Conservation (phyloP, 495 filamentous ascomycete genomes). For the Rostrohypoxylon terebratum region DNA sequence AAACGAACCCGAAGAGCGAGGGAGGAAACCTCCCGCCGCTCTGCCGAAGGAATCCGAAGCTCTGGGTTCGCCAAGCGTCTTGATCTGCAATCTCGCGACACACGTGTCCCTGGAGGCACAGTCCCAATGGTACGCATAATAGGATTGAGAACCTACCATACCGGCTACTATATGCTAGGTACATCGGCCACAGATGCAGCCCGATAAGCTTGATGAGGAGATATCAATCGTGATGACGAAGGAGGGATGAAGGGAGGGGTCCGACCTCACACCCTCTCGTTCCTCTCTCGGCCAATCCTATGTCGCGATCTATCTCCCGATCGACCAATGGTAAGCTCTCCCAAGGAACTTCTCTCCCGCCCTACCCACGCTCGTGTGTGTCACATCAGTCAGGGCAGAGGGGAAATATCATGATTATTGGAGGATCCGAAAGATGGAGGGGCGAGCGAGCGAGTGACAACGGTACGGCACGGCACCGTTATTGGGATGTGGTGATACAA, state of each 20-base stretch:
- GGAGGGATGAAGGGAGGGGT: not conserved
- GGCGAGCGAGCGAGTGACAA: slow-evolving; percentile 22
- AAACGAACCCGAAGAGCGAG: slow-evolving; percentile 37
- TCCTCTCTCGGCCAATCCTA: slow-evolving; percentile 34
- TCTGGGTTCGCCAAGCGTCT: slow-evolving; percentile 44
- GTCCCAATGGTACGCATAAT: slow-evolving; percentile 41
- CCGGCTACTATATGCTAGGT: too few species aligned
- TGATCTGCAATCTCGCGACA: slow-evolving; percentile 48
- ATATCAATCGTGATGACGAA: slow-evolving; percentile 43
- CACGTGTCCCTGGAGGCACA: slow-evolving; percentile 45
- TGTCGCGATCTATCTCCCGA: slow-evolving; percentile 39
- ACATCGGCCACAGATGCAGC: slow-evolving; percentile 35
- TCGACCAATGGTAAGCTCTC: slow-evolving; percentile 39
- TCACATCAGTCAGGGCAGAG: slow-evolving; percentile 45
- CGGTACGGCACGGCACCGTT: slow-evolving; percentile 44
- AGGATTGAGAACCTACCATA: not conserved
- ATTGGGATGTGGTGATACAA: slow-evolving; percentile 37
- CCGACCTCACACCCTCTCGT: not conserved
- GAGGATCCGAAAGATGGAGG: slow-evolving; percentile 26
- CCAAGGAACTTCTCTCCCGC: slow-evolving; percentile 37
- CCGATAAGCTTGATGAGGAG: slow-evolving; percentile 40
- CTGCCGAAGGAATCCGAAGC: slow-evolving; percentile 45
- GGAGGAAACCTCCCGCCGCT: slow-evolving; percentile 25
- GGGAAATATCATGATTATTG: slow-evolving; percentile 38
- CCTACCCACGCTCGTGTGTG: slow-evolving; percentile 29